A percentile compares a stretch with the other conserved stretches of the same genome.
These are phyloP conservation scores for Nelumbo lutea DNA, from an alignment of 164 flowering plant genomes.

Conservation along the genomic window DNA sequence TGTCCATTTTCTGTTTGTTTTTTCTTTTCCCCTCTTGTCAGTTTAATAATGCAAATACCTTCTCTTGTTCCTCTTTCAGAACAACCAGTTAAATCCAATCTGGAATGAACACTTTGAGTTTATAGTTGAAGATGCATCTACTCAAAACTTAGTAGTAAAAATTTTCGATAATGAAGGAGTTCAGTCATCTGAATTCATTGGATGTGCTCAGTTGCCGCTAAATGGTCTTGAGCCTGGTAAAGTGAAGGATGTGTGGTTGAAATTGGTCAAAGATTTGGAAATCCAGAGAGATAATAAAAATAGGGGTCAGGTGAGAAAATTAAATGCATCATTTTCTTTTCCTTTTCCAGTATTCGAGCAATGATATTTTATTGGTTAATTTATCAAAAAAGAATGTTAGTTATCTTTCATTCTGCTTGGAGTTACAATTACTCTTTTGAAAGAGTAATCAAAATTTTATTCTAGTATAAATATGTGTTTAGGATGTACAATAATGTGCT, in stretches of 20 bases:
- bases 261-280: constrained; percentile 94
- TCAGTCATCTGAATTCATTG: constrained; percentile 86
- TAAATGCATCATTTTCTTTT: background rate
- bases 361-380: no score
- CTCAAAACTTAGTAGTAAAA: constrained; percentile 83
- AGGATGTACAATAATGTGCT: no score
- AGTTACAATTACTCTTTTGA: background rate
- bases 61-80: constrained; percentile 39
- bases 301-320: constrained; percentile 78
- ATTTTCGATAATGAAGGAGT: constrained; percentile 89
- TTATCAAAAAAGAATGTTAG: background rate
- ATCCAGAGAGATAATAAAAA: constrained; percentile 84
- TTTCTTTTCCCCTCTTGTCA: background rate
- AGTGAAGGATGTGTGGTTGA: constrained; percentile 96
- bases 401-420: background rate
- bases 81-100: constrained; percentile 85
- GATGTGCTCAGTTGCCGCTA: constrained; percentile 69
- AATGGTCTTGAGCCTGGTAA: constrained; percentile 87
- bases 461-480: no score
- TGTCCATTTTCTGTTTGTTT: background rate
- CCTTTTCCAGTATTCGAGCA: no score
- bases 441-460: no score
- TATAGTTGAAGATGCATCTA: constrained; percentile 78
- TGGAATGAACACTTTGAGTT: constrained; percentile 99
- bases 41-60: background rate